Conservation (phyloP, 345 rosid genomes). For the Balakata baccata region DNA sequence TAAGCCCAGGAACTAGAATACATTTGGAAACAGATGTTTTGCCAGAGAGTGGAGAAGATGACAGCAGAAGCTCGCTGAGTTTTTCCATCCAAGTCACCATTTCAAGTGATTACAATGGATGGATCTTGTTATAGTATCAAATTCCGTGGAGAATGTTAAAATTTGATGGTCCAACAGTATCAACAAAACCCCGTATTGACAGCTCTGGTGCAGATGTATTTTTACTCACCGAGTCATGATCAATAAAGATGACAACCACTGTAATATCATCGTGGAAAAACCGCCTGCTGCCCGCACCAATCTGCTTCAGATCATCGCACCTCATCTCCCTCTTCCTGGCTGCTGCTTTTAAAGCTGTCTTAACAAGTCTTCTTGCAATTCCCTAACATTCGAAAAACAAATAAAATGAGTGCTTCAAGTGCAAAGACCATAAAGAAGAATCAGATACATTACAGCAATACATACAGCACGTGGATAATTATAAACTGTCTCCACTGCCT, state of each 20-base stretch:
- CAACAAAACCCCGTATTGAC: conserved; percentile 60
- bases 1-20: neutral
- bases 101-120: conserved; percentile 12
- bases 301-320: conserved; percentile 64
- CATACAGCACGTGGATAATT: conserved; percentile 70
- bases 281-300: conserved; percentile 60
- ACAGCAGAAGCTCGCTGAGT: conserved; percentile 13
- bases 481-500: conserved; percentile 73
- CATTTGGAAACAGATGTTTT: conserved; percentile 1
- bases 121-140: too few species aligned
- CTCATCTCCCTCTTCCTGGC: conserved; percentile 66
- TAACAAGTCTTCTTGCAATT: conserved; percentile 68
- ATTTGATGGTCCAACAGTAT: conserved; percentile 65
- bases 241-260: conserved; percentile 76
- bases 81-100: conserved; percentile 6
- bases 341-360: conserved; percentile 64
- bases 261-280: conserved; percentile 83
- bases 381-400: conserved; percentile 43
- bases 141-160: conserved; percentile 47
- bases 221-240: conserved; percentile 47
- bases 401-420: conserved; percentile 2
- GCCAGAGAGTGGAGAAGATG: neutral
- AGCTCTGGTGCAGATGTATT: conserved; percentile 48
- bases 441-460: neutral
- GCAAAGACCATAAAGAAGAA: neutral